Evolutionary conservation across 257 asterid genomes (phyloP), one percentile per base, ranked within the genome.

Genomic region (Galeopsis tetrahit): DNA sequence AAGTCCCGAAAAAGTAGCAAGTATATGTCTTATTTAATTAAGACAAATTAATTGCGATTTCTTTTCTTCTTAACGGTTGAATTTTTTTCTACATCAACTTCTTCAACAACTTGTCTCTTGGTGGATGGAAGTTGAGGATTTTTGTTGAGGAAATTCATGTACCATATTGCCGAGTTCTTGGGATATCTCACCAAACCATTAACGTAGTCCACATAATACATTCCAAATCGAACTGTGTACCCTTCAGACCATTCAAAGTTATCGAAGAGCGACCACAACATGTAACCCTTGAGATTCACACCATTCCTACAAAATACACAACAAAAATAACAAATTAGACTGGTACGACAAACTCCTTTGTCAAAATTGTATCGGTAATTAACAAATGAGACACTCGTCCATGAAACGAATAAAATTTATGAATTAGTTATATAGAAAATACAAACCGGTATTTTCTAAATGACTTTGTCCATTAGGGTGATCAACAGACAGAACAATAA

Each of bases 181-280:
- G 67, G 76, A 11, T 76, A 63, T 43, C 80, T 53, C 0, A 14
- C 21, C n/a, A 62, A 35, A 3, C 62, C 72, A 14, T 76, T 69
- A 11, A 8, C 52, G 5, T 21, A 76, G 46, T 76, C 80, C 11
- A 76, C 48, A 35, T 69, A 76, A 42, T 11, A 31, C 32, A 76
- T 39, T 3, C 80, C 80, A 40, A 76, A 76, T 9, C 80, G 71
- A 1, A 63, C 75, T 1, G 56, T 10, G 44, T 76, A 69, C 11
- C 80, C 80, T 69, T 35, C 63, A 0, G 74, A 21, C 74, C 74
- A 75, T 52, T 75, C 79, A 40, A 34, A 75, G 14, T 75, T 67
- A 14, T 75, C 79, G 10, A 56, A 46, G 10, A 75, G 3, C 1
- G 80, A 63, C 80, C 80, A 76, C 14, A 63, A 0, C 46, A 77